Evolutionary conservation across 768 basidiomycete species (phyloP).

Genomic region (Phallus indusiatus): DNA sequence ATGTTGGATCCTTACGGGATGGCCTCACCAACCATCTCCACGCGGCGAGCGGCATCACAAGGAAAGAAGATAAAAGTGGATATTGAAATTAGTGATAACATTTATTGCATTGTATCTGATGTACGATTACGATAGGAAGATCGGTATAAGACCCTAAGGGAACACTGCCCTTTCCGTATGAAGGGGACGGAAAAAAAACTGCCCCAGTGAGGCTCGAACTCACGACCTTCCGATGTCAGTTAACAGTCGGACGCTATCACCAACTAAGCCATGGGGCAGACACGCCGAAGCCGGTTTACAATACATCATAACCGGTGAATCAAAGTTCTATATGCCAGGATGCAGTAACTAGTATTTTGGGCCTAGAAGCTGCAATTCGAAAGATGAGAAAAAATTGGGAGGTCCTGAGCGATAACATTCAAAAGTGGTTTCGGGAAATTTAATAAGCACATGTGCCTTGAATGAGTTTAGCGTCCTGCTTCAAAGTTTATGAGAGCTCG

Average conservation of each 20-base stretch:
- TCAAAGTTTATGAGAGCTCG: too few relatives aligned
- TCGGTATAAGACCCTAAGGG: too few relatives aligned
- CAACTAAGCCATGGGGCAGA: constrained; percentile 69
- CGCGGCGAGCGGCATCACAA: neutral
- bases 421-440: too few relatives aligned
- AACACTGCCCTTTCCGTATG: neutral
- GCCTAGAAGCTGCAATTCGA: too few relatives aligned
- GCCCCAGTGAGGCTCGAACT: constrained; percentile 63
- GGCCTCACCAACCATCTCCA: neutral
- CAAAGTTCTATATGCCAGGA: too few relatives aligned
- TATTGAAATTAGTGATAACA: neutral
- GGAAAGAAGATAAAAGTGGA: neutral
- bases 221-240: constrained; percentile 50
- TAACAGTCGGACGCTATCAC: constrained; percentile 76
- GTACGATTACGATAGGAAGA: too few relatives aligned
- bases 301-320: neutral
- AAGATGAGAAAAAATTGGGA: too few relatives aligned
- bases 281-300: neutral
- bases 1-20: constrained; percentile 1
- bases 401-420: too few relatives aligned
- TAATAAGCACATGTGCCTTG: too few relatives aligned
- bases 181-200: constrained; percentile 16
- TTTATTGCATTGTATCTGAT: neutral
- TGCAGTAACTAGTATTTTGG: too few relatives aligned
- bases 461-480: too few relatives aligned